phyloP scores from a whole-genome alignment of 176 grass and related monocot genomes.

The Oropetium thomaeum region DNA sequence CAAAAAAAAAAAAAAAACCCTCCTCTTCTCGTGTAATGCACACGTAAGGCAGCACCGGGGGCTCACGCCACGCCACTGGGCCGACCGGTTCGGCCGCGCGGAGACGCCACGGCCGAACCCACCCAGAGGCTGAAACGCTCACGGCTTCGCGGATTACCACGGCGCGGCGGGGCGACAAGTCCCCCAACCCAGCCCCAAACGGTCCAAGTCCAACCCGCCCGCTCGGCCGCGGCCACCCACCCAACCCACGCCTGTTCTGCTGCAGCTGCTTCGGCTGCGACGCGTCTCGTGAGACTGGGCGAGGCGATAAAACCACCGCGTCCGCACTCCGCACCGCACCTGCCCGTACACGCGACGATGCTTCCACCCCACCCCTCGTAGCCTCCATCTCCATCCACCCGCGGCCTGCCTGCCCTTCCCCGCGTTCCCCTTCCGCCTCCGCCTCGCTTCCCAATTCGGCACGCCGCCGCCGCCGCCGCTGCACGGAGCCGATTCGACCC shows the following conservation, averaged over 20 bases:
- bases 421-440: slow-evolving; percentile 1
- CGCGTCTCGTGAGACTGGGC: slow-evolving; percentile 4
- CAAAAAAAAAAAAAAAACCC: too few relatives aligned
- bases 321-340: not conserved
- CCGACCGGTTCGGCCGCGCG: not conserved
- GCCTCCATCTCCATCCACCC: slow-evolving; percentile 12
- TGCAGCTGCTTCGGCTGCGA: not conserved
- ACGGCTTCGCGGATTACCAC: slow-evolving; percentile 10
- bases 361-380: slow-evolving; percentile 30
- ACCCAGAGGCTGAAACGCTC: not conserved
- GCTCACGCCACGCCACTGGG: slow-evolving; percentile 26
- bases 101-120: not conserved
- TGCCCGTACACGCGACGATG: slow-evolving; percentile 7
- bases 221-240: not conserved
- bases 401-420: not conserved
- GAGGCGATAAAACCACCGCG: slow-evolving; percentile 48
- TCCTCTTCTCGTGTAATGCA: slow-evolving; percentile 27
- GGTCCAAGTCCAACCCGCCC: slow-evolving; percentile 22
- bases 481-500: slow-evolving; percentile 7
- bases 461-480: slow-evolving; percentile 28
- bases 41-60: slow-evolving; percentile 21
- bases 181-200: slow-evolving; percentile 14
- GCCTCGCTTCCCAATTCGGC: not conserved
- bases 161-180: slow-evolving; percentile 24
- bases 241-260: not conserved